Percentiles rank a stretch among this genome's conserved stretches.
phyloP scores from a whole-genome alignment of 2,329 filamentous ascomycete species.

The Acrocalymma vagum region DNA sequence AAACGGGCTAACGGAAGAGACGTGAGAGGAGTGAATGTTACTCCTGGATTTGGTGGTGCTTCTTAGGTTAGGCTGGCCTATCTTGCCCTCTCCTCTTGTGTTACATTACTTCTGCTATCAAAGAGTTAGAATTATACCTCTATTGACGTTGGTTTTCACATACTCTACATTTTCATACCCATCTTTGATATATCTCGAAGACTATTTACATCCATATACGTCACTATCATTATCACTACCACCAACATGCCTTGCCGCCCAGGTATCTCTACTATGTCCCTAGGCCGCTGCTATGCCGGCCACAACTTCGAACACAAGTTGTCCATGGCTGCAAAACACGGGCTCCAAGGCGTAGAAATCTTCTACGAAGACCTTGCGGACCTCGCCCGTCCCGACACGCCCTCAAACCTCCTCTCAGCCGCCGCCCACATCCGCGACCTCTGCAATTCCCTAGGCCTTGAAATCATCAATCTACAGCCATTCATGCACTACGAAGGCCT shows the following conservation, averaged over 20 bases:
- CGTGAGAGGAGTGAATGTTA: too few relatives aligned
- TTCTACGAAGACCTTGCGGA: conserved; percentile 80
- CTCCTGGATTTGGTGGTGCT: too few relatives aligned
- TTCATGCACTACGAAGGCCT: conserved; percentile 83
- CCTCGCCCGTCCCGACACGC: conserved; percentile 58
- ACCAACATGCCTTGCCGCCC: conserved; percentile 62
- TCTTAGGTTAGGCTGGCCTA: too few relatives aligned
- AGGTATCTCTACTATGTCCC: conserved; percentile 79
- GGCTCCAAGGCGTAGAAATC: conserved; percentile 75
- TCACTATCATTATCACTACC: conserved; percentile 1
- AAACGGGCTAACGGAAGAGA: too few relatives aligned
- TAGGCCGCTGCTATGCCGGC: conserved; percentile 73
- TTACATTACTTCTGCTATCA: too few relatives aligned
- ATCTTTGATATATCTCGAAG: neutral
- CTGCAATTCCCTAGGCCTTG: conserved; percentile 64
- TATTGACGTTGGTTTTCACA: too few relatives aligned
- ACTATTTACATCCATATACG: neutral
- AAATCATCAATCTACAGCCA: conserved; percentile 75
- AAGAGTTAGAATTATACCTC: too few relatives aligned
- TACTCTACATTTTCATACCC: neutral
- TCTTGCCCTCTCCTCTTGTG: too few relatives aligned
- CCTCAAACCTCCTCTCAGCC: conserved; percentile 63
- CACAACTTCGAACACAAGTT: conserved; percentile 75
- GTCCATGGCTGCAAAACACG: conserved; percentile 70
- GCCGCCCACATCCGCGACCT: conserved; percentile 66